A percentile compares a stretch with the other conserved stretches of the same genome.
phyloP scores from a whole-genome alignment of 108 stramenopile genomes.

The Aurantiochytrium sp. region DNA sequence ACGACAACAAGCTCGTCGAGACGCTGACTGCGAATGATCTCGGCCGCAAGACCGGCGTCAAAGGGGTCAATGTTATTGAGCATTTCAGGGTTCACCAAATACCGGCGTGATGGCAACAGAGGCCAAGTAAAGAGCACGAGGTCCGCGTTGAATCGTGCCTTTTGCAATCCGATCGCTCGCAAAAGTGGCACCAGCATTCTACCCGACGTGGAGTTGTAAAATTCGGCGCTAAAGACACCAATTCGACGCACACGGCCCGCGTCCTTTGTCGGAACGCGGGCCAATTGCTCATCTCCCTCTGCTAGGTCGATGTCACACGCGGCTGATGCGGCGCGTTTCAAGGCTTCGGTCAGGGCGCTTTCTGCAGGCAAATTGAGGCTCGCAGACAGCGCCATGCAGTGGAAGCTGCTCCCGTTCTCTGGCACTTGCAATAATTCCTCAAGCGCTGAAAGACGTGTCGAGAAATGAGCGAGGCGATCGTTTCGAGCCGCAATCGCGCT shows the following conservation, averaged over 20 bases:
- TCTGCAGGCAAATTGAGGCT: not conserved
- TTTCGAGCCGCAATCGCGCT: not conserved
- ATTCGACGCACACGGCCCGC: not conserved
- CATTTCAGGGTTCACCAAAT: not conserved
- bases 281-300: not conserved
- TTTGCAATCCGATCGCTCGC: not conserved
- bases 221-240: not conserved
- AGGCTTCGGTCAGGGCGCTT: not conserved
- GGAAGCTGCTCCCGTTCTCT: not conserved
- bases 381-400: not conserved
- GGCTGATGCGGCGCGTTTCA: not conserved
- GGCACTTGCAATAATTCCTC: not conserved
- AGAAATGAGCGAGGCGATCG: not conserved
- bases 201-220: not conserved
- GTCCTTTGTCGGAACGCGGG: not conserved
- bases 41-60: not conserved
- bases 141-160: not conserved
- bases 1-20: not conserved
- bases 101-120: not conserved
- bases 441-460: not conserved
- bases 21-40: not conserved
- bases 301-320: not conserved
- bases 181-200: not conserved
- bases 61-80: not conserved
- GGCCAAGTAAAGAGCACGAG: not conserved